Evolutionary conservation across 2,329 filamentous ascomycete genomes (phyloP), one percentile per base, ranked within the genome.

Genomic region (Monosporascus ibericus): DNA sequence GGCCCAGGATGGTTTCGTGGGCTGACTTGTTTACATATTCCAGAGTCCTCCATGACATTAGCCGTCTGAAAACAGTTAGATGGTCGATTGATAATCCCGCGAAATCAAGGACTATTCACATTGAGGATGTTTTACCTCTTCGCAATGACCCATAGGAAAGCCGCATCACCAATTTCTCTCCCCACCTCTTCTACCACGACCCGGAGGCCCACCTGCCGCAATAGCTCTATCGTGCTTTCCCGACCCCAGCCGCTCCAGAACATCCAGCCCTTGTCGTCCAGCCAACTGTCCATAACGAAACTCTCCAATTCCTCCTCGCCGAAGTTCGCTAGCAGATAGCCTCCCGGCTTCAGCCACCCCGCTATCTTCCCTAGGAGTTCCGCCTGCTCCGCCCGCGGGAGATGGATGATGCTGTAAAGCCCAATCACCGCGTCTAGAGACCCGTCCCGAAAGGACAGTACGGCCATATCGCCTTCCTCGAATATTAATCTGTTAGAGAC

Each of bases 341-440:
- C 80, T 0, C 76, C 78, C 0, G 75, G 74, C 56, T 72, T 75
- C 38, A 84, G 60, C 80, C 79, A 84, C 6, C 39, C 44, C 0
- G 54, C 58, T 20, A 81, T 71, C 38, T 72, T 69, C n/a, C 49
- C 38, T 22, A 83, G 57, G 52, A 82, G 68, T 22, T 63, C 63
- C 0, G 56, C 64, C 64, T 83, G 80, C 60, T 82, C 78, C 1
- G 65, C 64, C 6, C 72, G 70, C 1, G 79, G 77, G 5, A 84
- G 70, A 57, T 83, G 80, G 49, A 34, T 34, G 20, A 20, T 44
- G 40, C 40, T 44, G 40, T n/a, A 44, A 44, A 44, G 40, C 9
- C 67, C 79, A 1, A 77, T 58, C 2, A 81, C 71, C 5, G 73
- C 77, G 52, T 81, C 72, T 51, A 83, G 70, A 0, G 67, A 66